Conservation (phyloP, 2,329 filamentous ascomycete genomes). For the Penicillium psychrosexuale region DNA sequence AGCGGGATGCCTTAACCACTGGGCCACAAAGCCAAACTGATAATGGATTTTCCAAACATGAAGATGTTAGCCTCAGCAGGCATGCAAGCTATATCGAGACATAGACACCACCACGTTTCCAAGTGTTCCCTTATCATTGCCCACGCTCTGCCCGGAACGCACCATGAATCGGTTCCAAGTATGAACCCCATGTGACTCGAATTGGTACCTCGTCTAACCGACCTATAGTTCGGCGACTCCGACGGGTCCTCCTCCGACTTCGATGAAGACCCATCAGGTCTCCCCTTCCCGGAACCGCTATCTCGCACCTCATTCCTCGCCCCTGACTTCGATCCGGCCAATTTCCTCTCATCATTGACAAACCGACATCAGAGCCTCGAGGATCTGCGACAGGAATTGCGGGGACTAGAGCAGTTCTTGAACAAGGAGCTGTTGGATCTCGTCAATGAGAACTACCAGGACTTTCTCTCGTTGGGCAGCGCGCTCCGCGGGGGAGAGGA, state of each 20-base stretch:
- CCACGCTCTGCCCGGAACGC: slow-evolving; percentile 5
- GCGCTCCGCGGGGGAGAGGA: slow-evolving; percentile 86
- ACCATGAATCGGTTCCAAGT: slow-evolving; percentile 37
- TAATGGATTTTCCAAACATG: too few species aligned
- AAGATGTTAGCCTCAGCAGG: too few species aligned
- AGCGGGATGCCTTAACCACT: not conserved
- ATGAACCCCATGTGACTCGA: slow-evolving; percentile 12
- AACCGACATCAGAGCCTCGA: slow-evolving; percentile 94
- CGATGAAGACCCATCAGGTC: slow-evolving; percentile 61
- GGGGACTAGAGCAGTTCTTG: slow-evolving; percentile 73
- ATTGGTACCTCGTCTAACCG: not conserved
- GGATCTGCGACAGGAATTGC: slow-evolving; percentile 82
- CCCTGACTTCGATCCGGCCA: slow-evolving; percentile 71
- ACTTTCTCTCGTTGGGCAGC: slow-evolving; percentile 79
- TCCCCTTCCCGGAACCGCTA: slow-evolving; percentile 86
- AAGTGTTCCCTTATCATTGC: slow-evolving; percentile 7
- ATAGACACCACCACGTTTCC: slow-evolving; percentile 14
- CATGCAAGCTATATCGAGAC: not conserved
- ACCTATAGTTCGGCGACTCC: slow-evolving; percentile 42
- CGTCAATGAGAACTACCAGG: slow-evolving; percentile 91
- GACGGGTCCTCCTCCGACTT: slow-evolving; percentile 49
- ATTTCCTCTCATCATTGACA: slow-evolving; percentile 77
- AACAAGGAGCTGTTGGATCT: slow-evolving; percentile 86
- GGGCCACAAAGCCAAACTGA: not conserved
- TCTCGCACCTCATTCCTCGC: slow-evolving; percentile 78